Evolutionary conservation across 2,329 filamentous ascomycete species (phyloP).

Genomic region (Fusarium pilosicola): DNA sequence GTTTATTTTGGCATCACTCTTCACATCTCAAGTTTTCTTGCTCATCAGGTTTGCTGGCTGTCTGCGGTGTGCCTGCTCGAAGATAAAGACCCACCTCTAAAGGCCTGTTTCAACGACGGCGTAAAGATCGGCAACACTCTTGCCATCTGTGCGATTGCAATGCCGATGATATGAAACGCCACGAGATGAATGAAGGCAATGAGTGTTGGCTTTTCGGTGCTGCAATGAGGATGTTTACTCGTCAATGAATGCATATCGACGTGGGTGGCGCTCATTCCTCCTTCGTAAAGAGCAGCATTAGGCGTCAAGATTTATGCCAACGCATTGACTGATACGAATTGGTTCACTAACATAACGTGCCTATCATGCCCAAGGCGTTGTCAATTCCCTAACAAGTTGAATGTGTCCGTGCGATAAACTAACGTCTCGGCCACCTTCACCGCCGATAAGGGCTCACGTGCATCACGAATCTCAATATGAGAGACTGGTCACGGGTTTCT

Average conservation of each 20-base stretch:
- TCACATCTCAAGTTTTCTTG: background rate
- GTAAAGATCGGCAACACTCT: slow-evolving; percentile 13
- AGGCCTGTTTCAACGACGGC: slow-evolving; percentile 3
- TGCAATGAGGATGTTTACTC: background rate
- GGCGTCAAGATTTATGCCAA: slow-evolving; percentile 32
- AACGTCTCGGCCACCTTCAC: slow-evolving; percentile 12
- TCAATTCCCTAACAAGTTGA: slow-evolving; percentile 5
- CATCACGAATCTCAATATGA: background rate
- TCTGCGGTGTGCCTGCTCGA: background rate
- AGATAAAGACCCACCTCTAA: slow-evolving; percentile 9
- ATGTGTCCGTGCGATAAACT: slow-evolving; percentile 27
- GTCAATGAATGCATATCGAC: slow-evolving; percentile 9
- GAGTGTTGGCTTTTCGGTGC: slow-evolving; percentile 2
- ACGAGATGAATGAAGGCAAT: background rate
- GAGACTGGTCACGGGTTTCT: slow-evolving; percentile 15
- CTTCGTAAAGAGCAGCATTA: slow-evolving; percentile 4
- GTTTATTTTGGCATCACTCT: background rate
- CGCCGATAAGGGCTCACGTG: slow-evolving; percentile 25
- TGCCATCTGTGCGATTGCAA: slow-evolving; percentile 1
- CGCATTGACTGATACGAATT: slow-evolving; percentile 15
- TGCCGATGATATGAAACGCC: background rate
- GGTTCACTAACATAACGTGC: background rate
- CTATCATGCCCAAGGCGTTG: background rate
- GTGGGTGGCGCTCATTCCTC: slow-evolving; percentile 21
- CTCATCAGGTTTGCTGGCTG: background rate